Conservation (phyloP, 768 basidiomycete species). For the Chalciporus chontae region DNA sequence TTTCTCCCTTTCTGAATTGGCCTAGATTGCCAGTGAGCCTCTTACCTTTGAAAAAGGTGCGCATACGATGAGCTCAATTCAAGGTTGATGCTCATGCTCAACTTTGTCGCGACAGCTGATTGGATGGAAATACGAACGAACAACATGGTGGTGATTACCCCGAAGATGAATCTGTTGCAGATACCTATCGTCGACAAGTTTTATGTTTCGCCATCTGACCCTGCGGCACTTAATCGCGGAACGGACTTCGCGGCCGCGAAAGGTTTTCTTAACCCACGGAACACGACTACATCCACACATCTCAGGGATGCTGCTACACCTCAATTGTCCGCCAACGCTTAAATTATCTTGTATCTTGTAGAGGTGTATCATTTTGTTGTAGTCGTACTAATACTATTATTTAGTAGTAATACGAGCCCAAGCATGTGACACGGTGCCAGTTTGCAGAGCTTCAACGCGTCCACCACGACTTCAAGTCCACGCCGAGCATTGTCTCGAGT, state of each 20-base stretch:
- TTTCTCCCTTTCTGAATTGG: constrained; percentile 7
- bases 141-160: constrained; percentile 91
- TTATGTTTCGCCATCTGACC: constrained; percentile 85
- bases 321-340: constrained; percentile 18
- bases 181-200: constrained; percentile 94
- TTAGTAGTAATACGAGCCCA: too few relatives aligned
- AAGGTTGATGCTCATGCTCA: background rate
- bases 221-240: constrained; percentile 61
- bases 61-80: constrained; percentile 1
- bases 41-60: constrained; percentile 92
- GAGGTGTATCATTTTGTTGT: constrained; percentile 1
- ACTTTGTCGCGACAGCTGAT: constrained; percentile 50
- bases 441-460: background rate
- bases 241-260: constrained; percentile 86
- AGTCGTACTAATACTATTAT: too few relatives aligned
- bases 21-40: constrained; percentile 84
- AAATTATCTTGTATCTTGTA: background rate
- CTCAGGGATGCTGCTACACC: constrained; percentile 18
- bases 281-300: constrained; percentile 25
- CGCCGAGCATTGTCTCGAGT: background rate
- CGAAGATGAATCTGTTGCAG: constrained; percentile 91
- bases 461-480: background rate
- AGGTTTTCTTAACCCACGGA: constrained; percentile 70
- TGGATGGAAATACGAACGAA: constrained; percentile 99
- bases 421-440: constrained; percentile 4